A percentile compares a stretch with the other conserved stretches of the same genome.
Evolutionary conservation across 148 eudicot species (phyloP).

Genomic region (Persicaria maculosa): DNA sequence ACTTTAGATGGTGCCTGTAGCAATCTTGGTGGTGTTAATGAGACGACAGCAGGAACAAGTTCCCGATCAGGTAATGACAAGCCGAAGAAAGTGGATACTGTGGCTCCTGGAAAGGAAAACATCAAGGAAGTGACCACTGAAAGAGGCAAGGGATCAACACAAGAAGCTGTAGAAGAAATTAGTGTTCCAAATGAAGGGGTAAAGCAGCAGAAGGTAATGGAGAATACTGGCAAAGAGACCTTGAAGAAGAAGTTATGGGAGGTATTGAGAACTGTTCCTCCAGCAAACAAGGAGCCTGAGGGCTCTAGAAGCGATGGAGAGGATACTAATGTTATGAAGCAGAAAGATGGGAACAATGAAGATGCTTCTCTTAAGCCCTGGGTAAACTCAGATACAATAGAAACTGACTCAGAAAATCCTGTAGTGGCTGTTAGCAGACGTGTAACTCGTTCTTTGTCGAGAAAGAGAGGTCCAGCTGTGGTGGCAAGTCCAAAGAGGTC

Average conservation of each 20-base stretch:
- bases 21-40: neutral
- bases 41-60: slow-evolving; percentile 18
- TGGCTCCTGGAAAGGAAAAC: slow-evolving; percentile 17
- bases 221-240: slow-evolving; percentile 28
- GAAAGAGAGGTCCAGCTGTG: slow-evolving; percentile 36
- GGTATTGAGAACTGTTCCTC: slow-evolving; percentile 53
- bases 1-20: slow-evolving; percentile 3
- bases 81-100: slow-evolving; percentile 20
- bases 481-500: slow-evolving; percentile 17
- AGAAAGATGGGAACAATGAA: slow-evolving; percentile 18
- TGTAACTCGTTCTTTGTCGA: slow-evolving; percentile 46
- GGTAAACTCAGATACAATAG: slow-evolving; percentile 60
- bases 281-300: slow-evolving; percentile 29
- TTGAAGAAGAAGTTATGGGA: slow-evolving; percentile 59
- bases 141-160: slow-evolving; percentile 20
- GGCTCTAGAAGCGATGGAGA: slow-evolving; percentile 24
- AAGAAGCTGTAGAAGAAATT: slow-evolving; percentile 28
- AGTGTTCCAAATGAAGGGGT: slow-evolving; percentile 20
- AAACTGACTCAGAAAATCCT: slow-evolving; percentile 63
- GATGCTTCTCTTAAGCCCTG: slow-evolving; percentile 15
- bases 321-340: slow-evolving; percentile 28
- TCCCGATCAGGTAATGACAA: slow-evolving; percentile 22
- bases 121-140: slow-evolving; percentile 20
- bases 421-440: slow-evolving; percentile 34
- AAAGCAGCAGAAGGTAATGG: slow-evolving; percentile 31